phyloP scores from a whole-genome alignment of 73 alveolate species.

The Paramecium tetraurelia region DNA sequence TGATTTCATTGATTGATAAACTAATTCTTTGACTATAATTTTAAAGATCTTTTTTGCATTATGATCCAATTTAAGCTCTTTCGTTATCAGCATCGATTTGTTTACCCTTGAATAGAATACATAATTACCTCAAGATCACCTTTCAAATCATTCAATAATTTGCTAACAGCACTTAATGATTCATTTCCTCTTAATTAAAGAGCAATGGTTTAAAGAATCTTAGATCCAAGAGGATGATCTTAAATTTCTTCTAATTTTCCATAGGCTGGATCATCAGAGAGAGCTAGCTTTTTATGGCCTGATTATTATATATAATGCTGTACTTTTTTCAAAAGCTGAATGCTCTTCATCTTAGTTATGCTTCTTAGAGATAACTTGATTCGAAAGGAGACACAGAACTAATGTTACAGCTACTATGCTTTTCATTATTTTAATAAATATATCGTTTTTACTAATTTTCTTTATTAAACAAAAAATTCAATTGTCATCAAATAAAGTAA shows the following conservation, averaged over 20 bases:
- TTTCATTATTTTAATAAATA: constrained; percentile 2
- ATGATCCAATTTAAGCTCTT: constrained; percentile 43
- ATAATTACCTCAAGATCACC: constrained; percentile 32
- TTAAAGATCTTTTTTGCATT: constrained; percentile 50
- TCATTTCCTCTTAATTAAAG: constrained; percentile 50
- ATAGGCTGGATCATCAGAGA: constrained; percentile 34
- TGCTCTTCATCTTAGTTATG: constrained; percentile 32
- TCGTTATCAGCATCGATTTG: constrained; percentile 44
- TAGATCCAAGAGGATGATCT: constrained; percentile 50
- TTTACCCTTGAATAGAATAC: background rate
- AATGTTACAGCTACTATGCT: background rate
- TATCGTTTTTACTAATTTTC: background rate
- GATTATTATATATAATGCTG: background rate
- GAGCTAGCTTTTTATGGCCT: constrained; percentile 5
- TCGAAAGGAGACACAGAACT: constrained; percentile 15
- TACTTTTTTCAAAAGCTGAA: constrained; percentile 41
- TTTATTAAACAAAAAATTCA: background rate
- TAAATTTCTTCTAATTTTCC: constrained; percentile 41
- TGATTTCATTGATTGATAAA: constrained; percentile 39
- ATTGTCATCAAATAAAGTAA: background rate
- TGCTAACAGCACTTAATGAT: constrained; percentile 54
- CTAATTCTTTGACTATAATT: constrained; percentile 33
- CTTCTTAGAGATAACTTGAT: background rate
- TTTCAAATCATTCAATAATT: constrained; percentile 34
- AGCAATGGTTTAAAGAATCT: constrained; percentile 36